These are phyloP conservation scores for Colletotrichum shisoi DNA, from an alignment of 2,329 filamentous ascomycete genomes.

Conservation along the genomic window DNA sequence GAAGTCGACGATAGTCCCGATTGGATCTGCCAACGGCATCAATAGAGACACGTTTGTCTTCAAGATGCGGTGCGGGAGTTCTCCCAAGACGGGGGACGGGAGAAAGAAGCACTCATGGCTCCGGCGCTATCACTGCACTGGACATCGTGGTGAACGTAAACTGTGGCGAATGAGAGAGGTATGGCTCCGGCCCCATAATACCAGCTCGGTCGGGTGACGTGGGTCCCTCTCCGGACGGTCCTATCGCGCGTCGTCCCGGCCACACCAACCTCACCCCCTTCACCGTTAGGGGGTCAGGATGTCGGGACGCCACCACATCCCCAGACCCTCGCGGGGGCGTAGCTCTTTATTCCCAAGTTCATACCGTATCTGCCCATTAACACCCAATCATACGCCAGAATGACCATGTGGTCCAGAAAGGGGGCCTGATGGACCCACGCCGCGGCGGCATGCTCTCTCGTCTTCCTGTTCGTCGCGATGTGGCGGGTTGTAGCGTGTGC, in stretches of 20 bases:
- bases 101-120: background rate
- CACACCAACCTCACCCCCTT: slow-evolving; percentile 20
- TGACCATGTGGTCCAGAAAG: slow-evolving; percentile 20
- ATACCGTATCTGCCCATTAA: slow-evolving; percentile 23
- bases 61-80: background rate
- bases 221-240: slow-evolving; percentile 18
- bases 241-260: slow-evolving; percentile 14
- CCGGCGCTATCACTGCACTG: background rate
- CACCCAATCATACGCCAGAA: slow-evolving; percentile 29
- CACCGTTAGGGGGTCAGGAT: slow-evolving; percentile 5
- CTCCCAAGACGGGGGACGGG: background rate
- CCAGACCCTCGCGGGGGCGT: background rate
- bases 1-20: background rate
- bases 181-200: background rate
- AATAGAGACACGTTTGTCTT: background rate
- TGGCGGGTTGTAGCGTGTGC: background rate
- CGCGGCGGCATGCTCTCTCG: slow-evolving; percentile 1
- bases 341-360: background rate
- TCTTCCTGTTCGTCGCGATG: slow-evolving; percentile 8
- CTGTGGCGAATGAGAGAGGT: slow-evolving; percentile 23
- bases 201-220: slow-evolving; percentile 33
- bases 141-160: background rate
- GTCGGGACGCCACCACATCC: slow-evolving; percentile 9
- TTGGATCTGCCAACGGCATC: slow-evolving; percentile 3
- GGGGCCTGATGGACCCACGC: slow-evolving; percentile 3